Evolutionary conservation across 1,284 basidiomycete species (phyloP).

Genomic region (Melampsora abietis-canadensis): DNA sequence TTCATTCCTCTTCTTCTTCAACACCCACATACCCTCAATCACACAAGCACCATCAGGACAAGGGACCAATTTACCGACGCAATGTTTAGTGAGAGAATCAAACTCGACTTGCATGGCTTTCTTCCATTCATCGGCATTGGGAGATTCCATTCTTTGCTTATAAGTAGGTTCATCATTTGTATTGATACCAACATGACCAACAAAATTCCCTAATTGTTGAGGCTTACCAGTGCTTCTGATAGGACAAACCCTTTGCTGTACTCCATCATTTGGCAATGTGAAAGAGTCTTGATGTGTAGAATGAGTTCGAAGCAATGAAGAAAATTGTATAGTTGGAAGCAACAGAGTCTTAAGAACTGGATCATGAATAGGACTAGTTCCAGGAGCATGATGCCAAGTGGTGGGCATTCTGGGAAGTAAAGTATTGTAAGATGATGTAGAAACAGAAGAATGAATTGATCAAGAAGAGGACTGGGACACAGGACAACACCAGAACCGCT

Average conservation of each 20-base stretch:
- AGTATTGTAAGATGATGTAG: neutral
- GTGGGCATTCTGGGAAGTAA: neutral
- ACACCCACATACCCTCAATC: neutral
- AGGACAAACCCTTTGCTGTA: too few relatives aligned
- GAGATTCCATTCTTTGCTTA: neutral
- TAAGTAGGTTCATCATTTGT: neutral
- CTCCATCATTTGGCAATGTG: too few relatives aligned
- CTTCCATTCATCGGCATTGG: neutral
- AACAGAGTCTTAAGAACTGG: neutral
- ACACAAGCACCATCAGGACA: neutral
- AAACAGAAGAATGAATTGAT: neutral
- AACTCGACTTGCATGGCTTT: neutral
- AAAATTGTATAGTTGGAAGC: too few relatives aligned
- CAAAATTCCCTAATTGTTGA: too few relatives aligned
- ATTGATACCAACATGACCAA: too few relatives aligned
- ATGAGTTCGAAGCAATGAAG: too few relatives aligned
- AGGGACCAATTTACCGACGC: neutral
- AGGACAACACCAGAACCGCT: too few relatives aligned
- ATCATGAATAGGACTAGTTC: neutral
- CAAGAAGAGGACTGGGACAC: too few relatives aligned
- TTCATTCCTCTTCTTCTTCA: neutral
- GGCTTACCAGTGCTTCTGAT: too few relatives aligned
- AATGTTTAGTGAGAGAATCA: neutral
- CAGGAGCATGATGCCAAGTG: neutral
- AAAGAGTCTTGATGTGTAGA: too few relatives aligned